A percentile compares a stretch with the other conserved stretches of the same genome.
Evolutionary conservation across 345 rosid species (phyloP).

Genomic region (Durio zibethinus): DNA sequence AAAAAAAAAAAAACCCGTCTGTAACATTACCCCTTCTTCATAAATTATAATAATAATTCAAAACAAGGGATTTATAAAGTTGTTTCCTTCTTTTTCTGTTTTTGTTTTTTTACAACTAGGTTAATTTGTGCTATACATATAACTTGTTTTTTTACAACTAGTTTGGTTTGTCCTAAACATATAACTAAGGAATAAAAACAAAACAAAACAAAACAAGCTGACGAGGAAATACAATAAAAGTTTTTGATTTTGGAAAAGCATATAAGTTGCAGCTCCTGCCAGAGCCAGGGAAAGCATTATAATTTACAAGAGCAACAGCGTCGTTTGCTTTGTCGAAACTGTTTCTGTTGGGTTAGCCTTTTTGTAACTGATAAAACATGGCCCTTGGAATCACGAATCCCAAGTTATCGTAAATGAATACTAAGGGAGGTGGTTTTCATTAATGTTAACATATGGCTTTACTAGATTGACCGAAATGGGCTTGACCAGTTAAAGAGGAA

Average conservation of each 20-base stretch:
- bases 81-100: neutral
- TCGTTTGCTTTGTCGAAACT: conserved; percentile 4
- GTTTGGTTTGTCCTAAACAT: too few relatives aligned
- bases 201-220: neutral
- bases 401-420: neutral
- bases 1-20: neutral
- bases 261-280: neutral
- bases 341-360: neutral
- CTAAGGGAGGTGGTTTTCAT: conserved; percentile 23
- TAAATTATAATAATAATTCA: neutral
- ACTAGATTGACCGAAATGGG: neutral
- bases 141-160: too few relatives aligned
- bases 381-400: conserved; percentile 12
- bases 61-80: neutral
- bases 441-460: neutral
- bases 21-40: too few relatives aligned
- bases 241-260: neutral
- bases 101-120: neutral
- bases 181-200: too few relatives aligned
- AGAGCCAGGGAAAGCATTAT: neutral
- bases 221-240: neutral
- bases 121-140: too few relatives aligned
- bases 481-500: neutral
- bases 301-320: conserved; percentile 8
- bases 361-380: neutral